Evolutionary conservation across 306 rosid species (phyloP), one percentile per base, ranked within the genome.

Genomic region (Vigna reflexopilosa): DNA sequence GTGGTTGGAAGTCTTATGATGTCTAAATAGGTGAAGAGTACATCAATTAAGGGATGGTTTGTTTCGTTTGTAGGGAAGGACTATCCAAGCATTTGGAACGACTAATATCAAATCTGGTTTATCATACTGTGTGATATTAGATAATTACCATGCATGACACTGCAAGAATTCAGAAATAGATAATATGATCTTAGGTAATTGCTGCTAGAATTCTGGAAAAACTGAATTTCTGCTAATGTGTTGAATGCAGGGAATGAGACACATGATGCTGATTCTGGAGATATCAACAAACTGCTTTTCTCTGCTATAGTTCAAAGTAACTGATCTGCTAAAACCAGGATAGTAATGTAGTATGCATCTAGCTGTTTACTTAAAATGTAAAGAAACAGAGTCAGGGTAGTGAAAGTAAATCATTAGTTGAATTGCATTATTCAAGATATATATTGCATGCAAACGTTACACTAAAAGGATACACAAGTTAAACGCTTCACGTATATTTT

Each of bases 281-380:
- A 90, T 57, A 81, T 94, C 58, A 90, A 94, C 86, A 86, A 89
- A 44, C 83, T 92, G 75, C 95, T 94, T 42, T 94, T 94, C 84
- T 94, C 97, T 9, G 90, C 97, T 32, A 86, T 94, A 65, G 87
- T 90, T 69, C 64, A 91, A 73, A 85, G 87, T 75, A 88, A 81
- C 63, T 77, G 83, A 86, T 54, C 71, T 65, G 61, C 61, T 82
- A 66, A 48, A 54, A 45, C 16, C 26, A 54, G 42, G 38, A 49
- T 73, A 13, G 72, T 80, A 50, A 13, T 58, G 67, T 20, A 6
- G 13, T 77, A 63, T 5, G 73, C 77, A 48, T 47, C 66, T 38
- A 5, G 28, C 30, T 72, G 51, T 52, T 80, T 40, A 1, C 45
- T 40, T 40, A 40, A 40, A 38, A 38, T 38, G 44, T 38, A 1